Percentiles rank a stretch among this genome's conserved stretches.
phyloP scores from a whole-genome alignment of 2,329 filamentous ascomycete genomes.

The Calonectria pseudoturangicola region DNA sequence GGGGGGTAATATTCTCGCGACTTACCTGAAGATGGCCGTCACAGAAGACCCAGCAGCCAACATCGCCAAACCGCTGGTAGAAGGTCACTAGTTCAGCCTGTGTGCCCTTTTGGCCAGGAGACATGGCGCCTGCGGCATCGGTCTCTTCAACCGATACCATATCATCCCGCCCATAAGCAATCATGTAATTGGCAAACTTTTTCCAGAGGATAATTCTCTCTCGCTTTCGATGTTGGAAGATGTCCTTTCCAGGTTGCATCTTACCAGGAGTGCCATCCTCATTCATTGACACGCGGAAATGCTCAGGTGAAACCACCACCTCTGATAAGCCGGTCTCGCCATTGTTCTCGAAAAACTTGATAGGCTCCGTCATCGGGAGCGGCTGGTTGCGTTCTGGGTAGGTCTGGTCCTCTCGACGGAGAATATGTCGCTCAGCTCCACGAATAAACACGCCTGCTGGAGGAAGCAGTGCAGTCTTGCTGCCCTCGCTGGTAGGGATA shows the following conservation, averaged over 20 bases:
- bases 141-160: slow-evolving; percentile 69
- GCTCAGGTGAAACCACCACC: slow-evolving; percentile 78
- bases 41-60: slow-evolving; percentile 87
- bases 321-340: slow-evolving; percentile 78
- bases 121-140: slow-evolving; percentile 62
- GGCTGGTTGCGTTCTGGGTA: slow-evolving; percentile 77
- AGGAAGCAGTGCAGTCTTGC: slow-evolving; percentile 73
- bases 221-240: slow-evolving; percentile 79
- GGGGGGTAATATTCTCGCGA: background rate
- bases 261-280: slow-evolving; percentile 77
- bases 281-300: slow-evolving; percentile 74
- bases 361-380: slow-evolving; percentile 76
- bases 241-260: slow-evolving; percentile 77
- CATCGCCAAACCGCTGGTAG: slow-evolving; percentile 87
- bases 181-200: slow-evolving; percentile 85
- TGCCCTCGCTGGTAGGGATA: slow-evolving; percentile 71
- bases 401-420: slow-evolving; percentile 73
- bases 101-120: slow-evolving; percentile 61
- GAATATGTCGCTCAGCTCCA: slow-evolving; percentile 82
- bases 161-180: slow-evolving; percentile 83
- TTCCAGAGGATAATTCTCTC: slow-evolving; percentile 82
- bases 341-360: slow-evolving; percentile 85
- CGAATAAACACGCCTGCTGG: slow-evolving; percentile 83
- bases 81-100: slow-evolving; percentile 81
- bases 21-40: slow-evolving; percentile 85